Conservation (phyloP, 345 rosid genomes). For the Heritiera littoralis region DNA sequence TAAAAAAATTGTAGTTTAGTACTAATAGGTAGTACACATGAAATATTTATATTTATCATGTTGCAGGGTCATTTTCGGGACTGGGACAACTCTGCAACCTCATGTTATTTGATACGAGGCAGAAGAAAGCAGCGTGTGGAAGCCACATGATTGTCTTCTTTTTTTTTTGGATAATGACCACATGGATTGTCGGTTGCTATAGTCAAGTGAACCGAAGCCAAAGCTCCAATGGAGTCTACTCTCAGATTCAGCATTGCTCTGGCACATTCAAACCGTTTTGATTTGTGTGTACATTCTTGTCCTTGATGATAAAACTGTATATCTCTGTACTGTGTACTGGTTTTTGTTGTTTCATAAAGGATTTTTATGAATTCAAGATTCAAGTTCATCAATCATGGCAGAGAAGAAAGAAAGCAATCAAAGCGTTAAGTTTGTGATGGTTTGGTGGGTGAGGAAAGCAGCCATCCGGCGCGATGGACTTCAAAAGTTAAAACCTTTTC, state of each 20-base stretch:
- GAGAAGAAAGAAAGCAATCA: neutral
- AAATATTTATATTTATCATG: neutral
- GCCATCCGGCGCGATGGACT: neutral
- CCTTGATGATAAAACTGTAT: too few species aligned
- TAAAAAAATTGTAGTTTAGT: too few species aligned
- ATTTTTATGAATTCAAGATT: too few species aligned
- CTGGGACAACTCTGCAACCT: neutral
- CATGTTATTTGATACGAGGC: neutral
- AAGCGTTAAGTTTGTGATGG: neutral
- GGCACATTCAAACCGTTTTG: too few species aligned
- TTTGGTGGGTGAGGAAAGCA: neutral
- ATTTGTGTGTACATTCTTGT: too few species aligned
- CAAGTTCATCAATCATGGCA: neutral
- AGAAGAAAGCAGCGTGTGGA: neutral
- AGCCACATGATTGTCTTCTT: neutral
- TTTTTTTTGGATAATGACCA: neutral
- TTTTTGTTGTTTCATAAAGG: too few species aligned
- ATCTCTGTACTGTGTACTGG: too few species aligned
- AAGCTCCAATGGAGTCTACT: neutral
- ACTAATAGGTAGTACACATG: too few species aligned
- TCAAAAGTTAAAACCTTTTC: too few species aligned
- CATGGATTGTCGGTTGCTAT: neutral
- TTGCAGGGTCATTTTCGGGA: neutral
- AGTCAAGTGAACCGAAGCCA: neutral
- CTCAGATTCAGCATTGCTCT: neutral